Evolutionary conservation across 768 basidiomycete genomes (phyloP).

Genomic region (Leccinum subtestaceum): DNA sequence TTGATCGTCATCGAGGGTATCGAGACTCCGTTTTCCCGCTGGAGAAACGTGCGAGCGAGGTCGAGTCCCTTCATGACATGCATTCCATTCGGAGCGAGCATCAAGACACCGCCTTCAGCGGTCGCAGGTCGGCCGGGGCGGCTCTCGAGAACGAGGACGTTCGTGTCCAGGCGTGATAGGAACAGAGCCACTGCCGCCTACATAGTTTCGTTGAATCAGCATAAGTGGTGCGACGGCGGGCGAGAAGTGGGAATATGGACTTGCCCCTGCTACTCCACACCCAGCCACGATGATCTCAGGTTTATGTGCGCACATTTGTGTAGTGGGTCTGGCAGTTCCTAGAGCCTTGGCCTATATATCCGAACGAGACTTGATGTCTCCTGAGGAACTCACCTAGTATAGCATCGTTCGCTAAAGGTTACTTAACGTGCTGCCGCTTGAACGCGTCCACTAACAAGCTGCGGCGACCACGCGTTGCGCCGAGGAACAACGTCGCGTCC

Average conservation of each 20-base stretch:
- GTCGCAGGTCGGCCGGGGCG: slow-evolving; percentile 16
- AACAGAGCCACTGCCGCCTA: slow-evolving; percentile 26
- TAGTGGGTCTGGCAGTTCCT: background rate
- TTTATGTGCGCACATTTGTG: slow-evolving; percentile 17
- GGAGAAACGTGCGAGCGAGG: slow-evolving; percentile 23
- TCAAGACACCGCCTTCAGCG: slow-evolving; percentile 26
- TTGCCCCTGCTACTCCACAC: slow-evolving; percentile 28
- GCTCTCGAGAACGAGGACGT: slow-evolving; percentile 24
- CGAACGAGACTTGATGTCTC: background rate
- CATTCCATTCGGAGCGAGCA: slow-evolving; percentile 32
- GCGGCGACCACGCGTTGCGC: background rate
- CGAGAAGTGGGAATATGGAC: slow-evolving; percentile 4
- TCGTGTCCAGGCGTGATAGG: slow-evolving; percentile 19
- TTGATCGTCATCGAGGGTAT: slow-evolving; percentile 22
- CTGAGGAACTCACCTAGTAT: background rate
- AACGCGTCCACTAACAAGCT: slow-evolving; percentile 18
- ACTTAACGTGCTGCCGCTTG: slow-evolving; percentile 9
- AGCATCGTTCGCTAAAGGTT: background rate
- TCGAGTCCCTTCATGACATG: slow-evolving; percentile 27
- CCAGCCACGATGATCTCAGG: slow-evolving; percentile 28
- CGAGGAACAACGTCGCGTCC: background rate
- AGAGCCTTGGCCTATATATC: slow-evolving; percentile 1
- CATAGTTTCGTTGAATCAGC: background rate
- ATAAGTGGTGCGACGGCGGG: background rate
- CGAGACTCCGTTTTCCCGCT: slow-evolving; percentile 18